Percentiles rank a stretch among this genome's conserved stretches.
These are phyloP conservation scores for Gymnopilus dilepis DNA, from an alignment of 768 basidiomycete species.

Conservation along the genomic window DNA sequence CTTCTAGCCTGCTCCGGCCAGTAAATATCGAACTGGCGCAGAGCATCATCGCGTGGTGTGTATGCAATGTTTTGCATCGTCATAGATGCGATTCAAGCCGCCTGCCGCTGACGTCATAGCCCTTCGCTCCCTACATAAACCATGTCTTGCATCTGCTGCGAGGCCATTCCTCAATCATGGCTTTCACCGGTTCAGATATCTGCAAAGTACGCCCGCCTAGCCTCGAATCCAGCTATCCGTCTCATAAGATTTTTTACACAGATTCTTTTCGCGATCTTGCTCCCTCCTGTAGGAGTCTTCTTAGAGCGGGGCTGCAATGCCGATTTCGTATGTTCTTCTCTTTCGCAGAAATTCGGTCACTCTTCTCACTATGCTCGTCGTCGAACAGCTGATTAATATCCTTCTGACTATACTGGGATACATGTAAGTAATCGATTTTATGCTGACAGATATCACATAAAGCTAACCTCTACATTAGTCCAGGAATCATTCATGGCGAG, in stretches of 20 bases:
- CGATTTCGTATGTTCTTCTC: conserved; percentile 62
- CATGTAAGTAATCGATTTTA: conserved; percentile 59
- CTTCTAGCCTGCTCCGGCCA: conserved; percentile 23
- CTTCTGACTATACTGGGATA: conserved; percentile 79
- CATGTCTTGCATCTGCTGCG: background rate
- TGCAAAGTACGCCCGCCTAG: conserved; percentile 63
- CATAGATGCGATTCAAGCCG: background rate
- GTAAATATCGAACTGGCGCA: conserved; percentile 63
- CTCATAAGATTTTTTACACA: conserved; percentile 31
- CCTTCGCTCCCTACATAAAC: conserved; percentile 11
- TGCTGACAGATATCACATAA: background rate
- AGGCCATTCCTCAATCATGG: conserved; percentile 41
- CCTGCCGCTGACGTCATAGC: conserved; percentile 23
- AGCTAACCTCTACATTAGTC: conserved; percentile 44
- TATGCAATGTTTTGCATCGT: conserved; percentile 12
- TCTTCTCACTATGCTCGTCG: conserved; percentile 8
- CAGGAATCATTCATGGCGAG: conserved; percentile 77
- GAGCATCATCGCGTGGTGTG: conserved; percentile 27
- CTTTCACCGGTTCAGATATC: conserved; percentile 75
- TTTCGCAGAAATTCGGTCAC: conserved; percentile 7
- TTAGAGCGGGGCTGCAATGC: conserved; percentile 83
- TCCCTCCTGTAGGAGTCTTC: conserved; percentile 89
- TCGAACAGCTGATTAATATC: conserved; percentile 67
- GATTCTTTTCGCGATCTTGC: conserved; percentile 65
- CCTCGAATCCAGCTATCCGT: conserved; percentile 14